Conservation (phyloP, 768 basidiomycete genomes). For the Dendrothele bispora region DNA sequence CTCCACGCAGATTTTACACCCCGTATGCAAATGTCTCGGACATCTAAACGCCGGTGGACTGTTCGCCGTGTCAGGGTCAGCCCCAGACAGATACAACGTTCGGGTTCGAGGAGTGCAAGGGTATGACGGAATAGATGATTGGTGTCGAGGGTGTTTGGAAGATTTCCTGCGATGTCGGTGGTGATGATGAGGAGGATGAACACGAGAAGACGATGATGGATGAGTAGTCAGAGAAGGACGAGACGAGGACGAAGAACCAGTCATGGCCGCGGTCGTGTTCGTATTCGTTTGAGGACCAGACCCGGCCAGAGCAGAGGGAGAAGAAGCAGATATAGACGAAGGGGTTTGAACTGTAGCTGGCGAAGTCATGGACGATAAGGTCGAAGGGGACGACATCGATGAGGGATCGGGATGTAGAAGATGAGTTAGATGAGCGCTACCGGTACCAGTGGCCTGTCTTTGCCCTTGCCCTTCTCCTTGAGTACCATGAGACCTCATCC, state of each 20-base stretch:
- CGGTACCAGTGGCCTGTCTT: too few species aligned
- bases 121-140: conserved; percentile 12
- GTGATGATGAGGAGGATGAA: conserved; percentile 1
- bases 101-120: conserved; percentile 38
- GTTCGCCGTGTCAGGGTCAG: conserved; percentile 61
- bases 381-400: too few species aligned
- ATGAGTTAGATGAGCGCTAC: too few species aligned
- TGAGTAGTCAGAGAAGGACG: conserved; percentile 25
- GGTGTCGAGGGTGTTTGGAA: neutral
- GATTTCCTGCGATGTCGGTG: conserved; percentile 13
- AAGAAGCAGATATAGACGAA: conserved; percentile 6
- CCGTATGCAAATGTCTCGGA: conserved; percentile 69
- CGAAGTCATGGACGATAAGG: conserved; percentile 2
- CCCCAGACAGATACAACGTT: conserved; percentile 57
- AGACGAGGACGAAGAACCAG: conserved; percentile 26
- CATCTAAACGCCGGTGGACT: conserved; percentile 66
- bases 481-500: too few species aligned
- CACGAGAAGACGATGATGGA: neutral
- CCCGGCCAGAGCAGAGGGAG: conserved; percentile 18
- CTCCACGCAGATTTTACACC: conserved; percentile 78
- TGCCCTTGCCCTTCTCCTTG: too few species aligned
- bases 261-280: neutral
- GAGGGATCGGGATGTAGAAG: too few species aligned
- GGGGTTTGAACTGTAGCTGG: conserved; percentile 2
- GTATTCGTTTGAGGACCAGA: neutral